Evolutionary conservation across 176 grass and related monocot genomes (phyloP).

Genomic region (Otatea glauca): DNA sequence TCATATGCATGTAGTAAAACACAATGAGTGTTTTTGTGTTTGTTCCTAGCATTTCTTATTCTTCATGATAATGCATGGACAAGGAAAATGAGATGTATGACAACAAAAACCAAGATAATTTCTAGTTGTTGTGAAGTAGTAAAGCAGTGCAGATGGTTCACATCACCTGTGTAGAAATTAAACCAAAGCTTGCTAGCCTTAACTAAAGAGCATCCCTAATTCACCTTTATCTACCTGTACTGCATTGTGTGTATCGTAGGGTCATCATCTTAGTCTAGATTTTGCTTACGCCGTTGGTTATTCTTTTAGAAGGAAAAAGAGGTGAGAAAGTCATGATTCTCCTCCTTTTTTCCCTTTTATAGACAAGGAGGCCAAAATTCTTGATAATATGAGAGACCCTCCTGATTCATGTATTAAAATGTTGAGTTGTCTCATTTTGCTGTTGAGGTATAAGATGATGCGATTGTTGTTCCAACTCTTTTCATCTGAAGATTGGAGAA

Average conservation of each 20-base stretch:
- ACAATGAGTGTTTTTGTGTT: neutral
- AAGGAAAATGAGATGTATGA: neutral
- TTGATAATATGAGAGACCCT: neutral
- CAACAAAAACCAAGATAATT: slow-evolving; percentile 8
- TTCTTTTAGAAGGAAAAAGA: neutral
- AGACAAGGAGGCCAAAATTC: neutral
- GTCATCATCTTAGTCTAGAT: neutral
- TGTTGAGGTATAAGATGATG: neutral
- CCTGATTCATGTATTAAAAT: neutral
- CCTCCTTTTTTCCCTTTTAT: neutral
- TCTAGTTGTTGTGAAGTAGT: neutral
- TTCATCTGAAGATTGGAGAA: neutral
- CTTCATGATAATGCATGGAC: neutral
- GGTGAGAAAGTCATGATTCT: neutral
- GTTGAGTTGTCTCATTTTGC: neutral
- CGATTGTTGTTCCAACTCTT: neutral
- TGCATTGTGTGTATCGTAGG: neutral
- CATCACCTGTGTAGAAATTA: neutral
- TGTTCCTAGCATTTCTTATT: neutral
- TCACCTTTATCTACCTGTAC: neutral
- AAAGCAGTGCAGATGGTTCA: neutral
- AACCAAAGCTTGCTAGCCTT: neutral
- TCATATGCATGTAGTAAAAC: neutral
- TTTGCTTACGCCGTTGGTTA: neutral
- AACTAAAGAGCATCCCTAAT: neutral